These are phyloP conservation scores for Ceratocystiopsis brevicomis DNA, from an alignment of 2,329 filamentous ascomycete species.

Conservation along the genomic window DNA sequence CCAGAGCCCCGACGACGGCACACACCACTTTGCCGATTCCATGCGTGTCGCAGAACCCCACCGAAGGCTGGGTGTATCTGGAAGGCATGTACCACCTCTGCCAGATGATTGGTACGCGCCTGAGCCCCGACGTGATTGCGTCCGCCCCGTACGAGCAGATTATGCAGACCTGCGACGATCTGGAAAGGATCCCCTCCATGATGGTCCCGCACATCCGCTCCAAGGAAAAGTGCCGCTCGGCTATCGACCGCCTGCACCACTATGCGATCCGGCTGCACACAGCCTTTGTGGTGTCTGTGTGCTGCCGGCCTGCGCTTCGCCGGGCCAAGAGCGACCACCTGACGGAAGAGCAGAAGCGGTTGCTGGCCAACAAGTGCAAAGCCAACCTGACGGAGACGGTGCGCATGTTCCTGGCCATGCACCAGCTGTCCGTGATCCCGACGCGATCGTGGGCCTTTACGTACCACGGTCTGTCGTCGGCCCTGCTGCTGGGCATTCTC, in stretches of 20 bases:
- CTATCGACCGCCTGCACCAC: constrained; percentile 42
- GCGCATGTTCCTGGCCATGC: constrained; percentile 50
- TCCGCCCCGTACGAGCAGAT: constrained; percentile 35
- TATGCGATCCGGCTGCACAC: constrained; percentile 47
- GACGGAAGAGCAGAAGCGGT: constrained; percentile 30
- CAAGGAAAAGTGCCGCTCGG: constrained; percentile 45
- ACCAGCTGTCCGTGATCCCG: constrained; percentile 46
- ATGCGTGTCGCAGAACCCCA: constrained; percentile 21
- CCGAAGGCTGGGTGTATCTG: constrained; percentile 37
- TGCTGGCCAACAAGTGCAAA: constrained; percentile 40
- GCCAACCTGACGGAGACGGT: constrained; percentile 45
- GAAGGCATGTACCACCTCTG: constrained; percentile 48
- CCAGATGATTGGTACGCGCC: constrained; percentile 36
- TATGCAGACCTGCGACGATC: constrained; percentile 35
- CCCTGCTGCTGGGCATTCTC: constrained; percentile 42
- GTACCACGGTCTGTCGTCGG: constrained; percentile 47
- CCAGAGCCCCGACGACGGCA: constrained; percentile 42
- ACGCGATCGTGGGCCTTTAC: constrained; percentile 51
- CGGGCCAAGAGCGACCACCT: constrained; percentile 30
- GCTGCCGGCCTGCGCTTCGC: constrained; percentile 42
- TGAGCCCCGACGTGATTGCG: constrained; percentile 34
- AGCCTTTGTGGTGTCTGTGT: constrained; percentile 45
- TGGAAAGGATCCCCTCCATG: constrained; percentile 30
- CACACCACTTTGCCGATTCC: constrained; percentile 37
- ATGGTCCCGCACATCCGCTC: constrained; percentile 33